Percentiles rank a stretch among this genome's conserved stretches.
Evolutionary conservation across 75 land plant genomes (phyloP).

Genomic region (Selaginella tamariscina): DNA sequence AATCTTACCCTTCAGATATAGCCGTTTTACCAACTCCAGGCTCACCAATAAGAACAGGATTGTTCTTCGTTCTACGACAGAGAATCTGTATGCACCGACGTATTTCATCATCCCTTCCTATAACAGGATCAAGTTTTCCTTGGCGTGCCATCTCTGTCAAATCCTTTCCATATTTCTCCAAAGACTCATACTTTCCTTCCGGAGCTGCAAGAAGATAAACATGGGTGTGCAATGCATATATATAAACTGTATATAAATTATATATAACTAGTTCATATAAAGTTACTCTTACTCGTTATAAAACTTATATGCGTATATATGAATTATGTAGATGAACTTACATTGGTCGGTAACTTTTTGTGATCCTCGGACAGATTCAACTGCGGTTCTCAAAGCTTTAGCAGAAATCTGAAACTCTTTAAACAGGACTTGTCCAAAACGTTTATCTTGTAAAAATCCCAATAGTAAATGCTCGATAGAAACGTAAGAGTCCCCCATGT

Average conservation of each 20-base stretch:
- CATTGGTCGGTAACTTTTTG: slow-evolving; percentile 91
- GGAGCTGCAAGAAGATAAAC: too few species aligned
- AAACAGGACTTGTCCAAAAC: slow-evolving; percentile 77
- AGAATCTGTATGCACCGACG: slow-evolving; percentile 87
- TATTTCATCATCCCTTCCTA: slow-evolving; percentile 97
- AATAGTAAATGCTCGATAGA: slow-evolving; percentile 86
- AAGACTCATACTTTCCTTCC: slow-evolving; percentile 86
- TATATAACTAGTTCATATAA: too few species aligned
- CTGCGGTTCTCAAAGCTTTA: slow-evolving; percentile 49
- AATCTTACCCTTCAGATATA: slow-evolving; percentile 84
- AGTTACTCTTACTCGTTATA: too few species aligned
- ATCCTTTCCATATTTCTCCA: slow-evolving; percentile 89
- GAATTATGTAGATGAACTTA: slow-evolving; percentile 22
- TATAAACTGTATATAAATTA: too few species aligned
- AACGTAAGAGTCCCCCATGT: slow-evolving; percentile 68
- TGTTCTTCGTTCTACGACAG: slow-evolving; percentile 84
- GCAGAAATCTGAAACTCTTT: slow-evolving; percentile 57
- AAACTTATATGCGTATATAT: too few species aligned
- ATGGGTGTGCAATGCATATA: too few species aligned
- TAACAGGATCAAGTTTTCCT: slow-evolving; percentile 96
- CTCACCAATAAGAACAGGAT: slow-evolving; percentile 94
- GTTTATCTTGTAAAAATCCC: slow-evolving; percentile 53
- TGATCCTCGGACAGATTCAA: slow-evolving; percentile 57
- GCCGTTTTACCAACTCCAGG: slow-evolving; percentile 99
- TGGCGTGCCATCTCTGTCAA: slow-evolving; percentile 80